phyloP scores from a whole-genome alignment of 306 rosid genomes.

The Morella rubra region DNA sequence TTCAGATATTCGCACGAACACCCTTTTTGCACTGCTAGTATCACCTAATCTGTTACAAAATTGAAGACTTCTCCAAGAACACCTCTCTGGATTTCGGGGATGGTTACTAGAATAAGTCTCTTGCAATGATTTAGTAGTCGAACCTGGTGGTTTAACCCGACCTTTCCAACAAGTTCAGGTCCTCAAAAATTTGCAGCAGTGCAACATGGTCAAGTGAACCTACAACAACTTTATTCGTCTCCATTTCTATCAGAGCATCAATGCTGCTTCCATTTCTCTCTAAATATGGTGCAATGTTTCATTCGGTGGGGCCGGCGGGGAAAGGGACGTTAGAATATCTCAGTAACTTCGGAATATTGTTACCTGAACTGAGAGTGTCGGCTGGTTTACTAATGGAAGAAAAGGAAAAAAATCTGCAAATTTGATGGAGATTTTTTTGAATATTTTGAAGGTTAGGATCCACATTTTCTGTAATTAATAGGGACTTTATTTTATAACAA shows the following conservation, averaged over 20 bases:
- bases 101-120: no score
- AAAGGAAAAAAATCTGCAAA: no score
- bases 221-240: neutral
- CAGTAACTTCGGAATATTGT: no score
- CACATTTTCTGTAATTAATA: no score
- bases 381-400: no score
- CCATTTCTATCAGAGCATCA: neutral
- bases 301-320: neutral
- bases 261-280: slow-evolving; percentile 10
- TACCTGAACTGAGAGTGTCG: no score
- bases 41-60: neutral
- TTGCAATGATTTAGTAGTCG: no score
- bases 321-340: no score
- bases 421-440: no score
- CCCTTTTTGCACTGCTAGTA: neutral
- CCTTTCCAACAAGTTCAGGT: neutral
- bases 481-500: no score
- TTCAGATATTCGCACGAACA: slow-evolving; percentile 2
- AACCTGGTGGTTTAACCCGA: neutral
- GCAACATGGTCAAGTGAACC: slow-evolving; percentile 3
- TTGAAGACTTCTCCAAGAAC: neutral
- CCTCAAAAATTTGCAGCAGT: slow-evolving; percentile 5
- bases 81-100: no score
- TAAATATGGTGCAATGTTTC: neutral
- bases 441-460: no score